Evolutionary conservation across 345 rosid genomes (phyloP), one percentile per base, ranked within the genome.

Genomic region (Arabis hirsuta): DNA sequence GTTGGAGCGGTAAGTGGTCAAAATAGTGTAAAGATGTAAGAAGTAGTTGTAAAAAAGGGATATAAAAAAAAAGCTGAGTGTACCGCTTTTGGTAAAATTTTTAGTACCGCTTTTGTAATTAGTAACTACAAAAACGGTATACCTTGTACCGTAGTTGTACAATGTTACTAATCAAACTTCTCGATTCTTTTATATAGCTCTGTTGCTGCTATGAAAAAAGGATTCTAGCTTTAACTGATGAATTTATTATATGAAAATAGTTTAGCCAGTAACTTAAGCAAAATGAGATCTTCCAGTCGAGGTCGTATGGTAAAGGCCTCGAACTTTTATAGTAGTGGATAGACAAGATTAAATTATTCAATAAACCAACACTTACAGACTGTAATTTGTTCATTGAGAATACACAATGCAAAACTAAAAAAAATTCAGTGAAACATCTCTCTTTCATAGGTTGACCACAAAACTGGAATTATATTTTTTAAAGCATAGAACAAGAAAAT

Each of bases 391-490:
- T 55, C 36, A 38, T 11, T 55, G 43, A 55, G 32, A 63, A 43
- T 51, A 31, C 29, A 54, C 46, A 72, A 54, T 1, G 29, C 47
- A 72, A 55, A 53, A 55, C 56, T 32, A 34, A 7, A 16, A 16
- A 16, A 55, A 14, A 22, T 5, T 42, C 52, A 47, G 38, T 56
- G 54, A 56, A 56, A 57, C 53, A 48, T 65, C 6, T 65, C 53
- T 51, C 19, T 57, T 39, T 20, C 67, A 41, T 59, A 41, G 53
- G 60, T 57, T 57, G 72, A 73, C 46, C 41, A 12, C 10, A 50
- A 58, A 50, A 42, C 3, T 36, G 19, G 9, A 12, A 41, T 29
- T 26, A 26, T 8, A n/a, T 8, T 27, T 10, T 27, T 41, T 14
- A 29, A 34, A 39, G 19, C 51, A 29, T 19, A 71, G 29, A n/a